phyloP scores from a whole-genome alignment of 2,329 filamentous ascomycete genomes.

The Chrysosporium keratinophilum region DNA sequence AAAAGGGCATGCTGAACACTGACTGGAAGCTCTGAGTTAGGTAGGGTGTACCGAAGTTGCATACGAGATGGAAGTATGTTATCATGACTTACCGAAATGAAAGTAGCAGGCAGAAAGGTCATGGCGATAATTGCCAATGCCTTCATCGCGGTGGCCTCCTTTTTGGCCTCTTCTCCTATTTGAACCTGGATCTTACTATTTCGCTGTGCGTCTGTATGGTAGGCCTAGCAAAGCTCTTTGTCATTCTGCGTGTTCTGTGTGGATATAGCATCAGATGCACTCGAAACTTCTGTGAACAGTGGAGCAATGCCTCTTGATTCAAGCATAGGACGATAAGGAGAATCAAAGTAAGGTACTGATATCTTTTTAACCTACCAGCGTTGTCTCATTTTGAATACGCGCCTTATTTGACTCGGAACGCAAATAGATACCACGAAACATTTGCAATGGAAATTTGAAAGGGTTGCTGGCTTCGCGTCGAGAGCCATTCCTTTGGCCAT shows the following conservation, averaged over 20 bases:
- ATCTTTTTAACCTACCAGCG: not conserved
- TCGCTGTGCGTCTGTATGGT: not conserved
- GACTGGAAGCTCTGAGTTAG: not conserved
- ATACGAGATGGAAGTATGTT: not conserved
- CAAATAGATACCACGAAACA: not conserved
- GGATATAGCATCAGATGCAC: no score
- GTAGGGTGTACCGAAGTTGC: no score
- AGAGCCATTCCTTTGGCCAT: no score
- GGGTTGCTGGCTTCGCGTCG: no score
- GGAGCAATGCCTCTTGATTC: not conserved
- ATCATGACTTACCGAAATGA: not conserved
- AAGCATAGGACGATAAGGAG: not conserved
- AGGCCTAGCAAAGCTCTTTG: not conserved
- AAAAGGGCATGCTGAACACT: not conserved
- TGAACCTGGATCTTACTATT: not conserved
- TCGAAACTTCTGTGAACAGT: no score
- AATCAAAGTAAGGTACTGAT: not conserved
- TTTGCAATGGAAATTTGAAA: not conserved
- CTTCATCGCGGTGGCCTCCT: not conserved
- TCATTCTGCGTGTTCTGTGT: no score
- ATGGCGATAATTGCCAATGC: not conserved
- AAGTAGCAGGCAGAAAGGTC: not conserved
- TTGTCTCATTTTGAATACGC: not conserved
- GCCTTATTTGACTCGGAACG: not conserved
- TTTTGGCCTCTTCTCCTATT: not conserved